These are phyloP conservation scores for Pseudogymnoascus sp. DNA, from an alignment of 2,329 filamentous ascomycete species.

Conservation along the genomic window DNA sequence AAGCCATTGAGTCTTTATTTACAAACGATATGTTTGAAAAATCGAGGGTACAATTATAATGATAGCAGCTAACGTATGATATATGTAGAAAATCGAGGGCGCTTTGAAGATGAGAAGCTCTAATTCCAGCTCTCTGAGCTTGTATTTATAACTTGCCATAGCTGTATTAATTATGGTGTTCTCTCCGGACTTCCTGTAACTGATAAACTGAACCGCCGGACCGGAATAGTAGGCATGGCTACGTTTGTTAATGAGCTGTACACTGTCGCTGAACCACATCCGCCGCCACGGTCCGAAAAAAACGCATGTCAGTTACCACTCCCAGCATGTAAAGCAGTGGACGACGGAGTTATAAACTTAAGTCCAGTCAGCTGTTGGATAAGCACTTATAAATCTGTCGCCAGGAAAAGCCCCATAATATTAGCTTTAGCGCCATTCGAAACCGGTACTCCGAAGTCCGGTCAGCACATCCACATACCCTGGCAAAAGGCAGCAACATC, in stretches of 20 bases:
- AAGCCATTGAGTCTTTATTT: slow-evolving; percentile 12
- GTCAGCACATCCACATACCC: not conserved
- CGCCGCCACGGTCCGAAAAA: not conserved
- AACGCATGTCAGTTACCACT: not conserved
- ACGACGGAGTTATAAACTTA: not conserved
- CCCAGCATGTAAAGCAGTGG: not conserved
- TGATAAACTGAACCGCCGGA: not conserved
- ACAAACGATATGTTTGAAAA: not conserved
- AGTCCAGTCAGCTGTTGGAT: not conserved
- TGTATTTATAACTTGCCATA: not conserved
- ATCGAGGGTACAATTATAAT: not conserved
- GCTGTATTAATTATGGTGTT: not conserved
- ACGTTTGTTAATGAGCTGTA: not conserved
- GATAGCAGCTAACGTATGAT: not conserved
- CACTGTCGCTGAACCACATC: not conserved
- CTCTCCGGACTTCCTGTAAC: not conserved
- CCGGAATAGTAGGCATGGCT: not conserved
- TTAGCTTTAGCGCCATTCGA: not conserved
- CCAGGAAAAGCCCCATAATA: not conserved
- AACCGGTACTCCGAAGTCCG: not conserved
- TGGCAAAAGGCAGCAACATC: not conserved
- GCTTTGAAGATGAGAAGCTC: not conserved
- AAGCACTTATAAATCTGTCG: not conserved
- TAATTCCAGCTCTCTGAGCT: not conserved
- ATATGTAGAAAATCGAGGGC: not conserved